Conservation (phyloP, 192 early-diverging fungal species). For the Linnemannia elongata region DNA sequence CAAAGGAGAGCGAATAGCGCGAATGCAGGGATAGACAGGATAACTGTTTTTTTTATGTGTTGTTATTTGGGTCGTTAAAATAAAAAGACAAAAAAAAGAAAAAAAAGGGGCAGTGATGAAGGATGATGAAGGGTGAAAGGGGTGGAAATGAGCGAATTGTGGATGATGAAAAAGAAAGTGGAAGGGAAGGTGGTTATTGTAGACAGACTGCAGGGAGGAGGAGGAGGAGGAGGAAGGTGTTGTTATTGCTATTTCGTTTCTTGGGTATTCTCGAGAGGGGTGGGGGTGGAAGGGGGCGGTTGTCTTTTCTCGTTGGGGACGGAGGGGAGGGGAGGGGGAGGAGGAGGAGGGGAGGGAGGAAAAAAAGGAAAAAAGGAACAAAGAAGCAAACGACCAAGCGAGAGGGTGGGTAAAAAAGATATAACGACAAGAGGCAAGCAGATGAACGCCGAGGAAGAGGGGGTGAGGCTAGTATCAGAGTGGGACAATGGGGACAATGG, state of each 20-base stretch:
- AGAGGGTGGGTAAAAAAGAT: neutral
- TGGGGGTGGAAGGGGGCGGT: slow-evolving; percentile 22
- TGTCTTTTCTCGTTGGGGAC: slow-evolving; percentile 31
- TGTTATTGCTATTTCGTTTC: slow-evolving; percentile 1
- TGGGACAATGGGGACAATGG: neutral
- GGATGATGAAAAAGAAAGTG: neutral
- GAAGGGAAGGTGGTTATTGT: neutral
- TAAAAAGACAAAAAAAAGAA: neutral
- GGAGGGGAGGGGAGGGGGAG: neutral
- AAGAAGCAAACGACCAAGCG: neutral
- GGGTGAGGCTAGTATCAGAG: neutral
- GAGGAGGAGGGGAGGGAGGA: neutral
- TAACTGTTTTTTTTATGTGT: neutral
- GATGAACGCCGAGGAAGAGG: neutral
- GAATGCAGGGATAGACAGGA: slow-evolving; percentile 7
- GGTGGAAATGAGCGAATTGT: slow-evolving; percentile 12
- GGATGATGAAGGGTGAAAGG: neutral
- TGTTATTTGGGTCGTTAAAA: slow-evolving; percentile 12
- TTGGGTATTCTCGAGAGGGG: slow-evolving; percentile 10
- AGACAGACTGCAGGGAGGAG: slow-evolving; percentile 9
- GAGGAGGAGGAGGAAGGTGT: neutral
- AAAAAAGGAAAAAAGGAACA: slow-evolving; percentile 41
- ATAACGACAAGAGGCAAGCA: neutral
- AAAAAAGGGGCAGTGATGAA: neutral
- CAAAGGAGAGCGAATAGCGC: neutral